Evolutionary conservation across 2,329 filamentous ascomycete genomes (phyloP).

Genomic region (Colletotrichum chrysophilum): DNA sequence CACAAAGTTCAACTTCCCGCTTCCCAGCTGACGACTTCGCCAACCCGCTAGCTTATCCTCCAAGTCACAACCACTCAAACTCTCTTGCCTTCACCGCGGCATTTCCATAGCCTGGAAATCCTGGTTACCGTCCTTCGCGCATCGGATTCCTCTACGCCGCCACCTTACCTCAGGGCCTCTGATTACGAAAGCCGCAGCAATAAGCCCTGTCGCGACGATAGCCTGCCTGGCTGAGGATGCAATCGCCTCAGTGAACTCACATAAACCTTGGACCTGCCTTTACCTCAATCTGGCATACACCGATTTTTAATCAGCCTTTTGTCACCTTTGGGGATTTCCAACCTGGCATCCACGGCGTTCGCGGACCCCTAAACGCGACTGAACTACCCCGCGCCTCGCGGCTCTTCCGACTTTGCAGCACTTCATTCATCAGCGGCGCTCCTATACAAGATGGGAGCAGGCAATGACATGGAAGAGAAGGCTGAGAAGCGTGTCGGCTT

Average conservation of each 20-base stretch:
- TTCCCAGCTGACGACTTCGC: not conserved
- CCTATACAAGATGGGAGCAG: not conserved
- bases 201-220: not conserved
- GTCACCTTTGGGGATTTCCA: not conserved
- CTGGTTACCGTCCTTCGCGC: not conserved
- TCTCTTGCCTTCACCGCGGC: not conserved
- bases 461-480: slow-evolving; percentile 7
- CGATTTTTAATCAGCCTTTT: not conserved
- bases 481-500: slow-evolving; percentile 30
- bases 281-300: not conserved
- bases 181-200: not conserved
- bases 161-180: not conserved
- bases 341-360: not conserved
- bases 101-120: not conserved
- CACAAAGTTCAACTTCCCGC: not conserved
- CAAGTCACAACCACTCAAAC: not conserved
- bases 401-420: not conserved
- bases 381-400: slow-evolving; percentile 11
- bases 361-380: not conserved
- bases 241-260: not conserved
- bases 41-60: not conserved
- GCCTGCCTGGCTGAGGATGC: not conserved
- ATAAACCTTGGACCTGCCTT: not conserved
- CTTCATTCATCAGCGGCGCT: not conserved
- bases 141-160: not conserved